A percentile compares a stretch with the other conserved stretches of the same genome.
Evolutionary conservation across 768 basidiomycete species (phyloP).

Genomic region (Lyophyllum semitale): DNA sequence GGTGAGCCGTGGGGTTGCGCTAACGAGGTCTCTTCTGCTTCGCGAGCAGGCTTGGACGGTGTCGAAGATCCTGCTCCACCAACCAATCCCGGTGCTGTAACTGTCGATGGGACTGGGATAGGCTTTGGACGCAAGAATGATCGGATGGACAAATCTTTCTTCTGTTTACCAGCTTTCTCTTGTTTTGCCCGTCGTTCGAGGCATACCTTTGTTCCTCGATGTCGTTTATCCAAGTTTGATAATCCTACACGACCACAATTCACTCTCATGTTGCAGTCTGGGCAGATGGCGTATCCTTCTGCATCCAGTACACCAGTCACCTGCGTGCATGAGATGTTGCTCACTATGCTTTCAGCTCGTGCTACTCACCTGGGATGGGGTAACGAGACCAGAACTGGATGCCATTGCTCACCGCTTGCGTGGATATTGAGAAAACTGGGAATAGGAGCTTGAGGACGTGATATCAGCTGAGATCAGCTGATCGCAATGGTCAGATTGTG

Average conservation of each 20-base stretch:
- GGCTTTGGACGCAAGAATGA: background rate
- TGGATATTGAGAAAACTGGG: no score
- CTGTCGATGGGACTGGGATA: background rate
- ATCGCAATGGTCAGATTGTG: no score
- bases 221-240: slow-evolving; percentile 18
- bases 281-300: slow-evolving; percentile 19
- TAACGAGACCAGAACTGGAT: no score
- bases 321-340: no score
- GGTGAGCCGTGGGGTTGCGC: background rate
- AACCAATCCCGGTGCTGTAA: background rate
- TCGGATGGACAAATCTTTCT: slow-evolving; percentile 12
- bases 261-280: slow-evolving; percentile 18
- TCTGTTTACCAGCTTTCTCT: slow-evolving; percentile 10
- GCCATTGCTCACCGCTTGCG: no score
- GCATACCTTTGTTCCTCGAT: slow-evolving; percentile 13
- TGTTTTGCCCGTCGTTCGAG: slow-evolving; percentile 13
- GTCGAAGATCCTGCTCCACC: background rate
- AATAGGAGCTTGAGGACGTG: no score
- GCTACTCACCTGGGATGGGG: no score
- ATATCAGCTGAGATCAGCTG: no score
- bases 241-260: slow-evolving; percentile 21
- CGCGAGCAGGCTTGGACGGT: no score
- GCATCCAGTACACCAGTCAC: slow-evolving; percentile 12
- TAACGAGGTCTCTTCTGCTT: background rate
- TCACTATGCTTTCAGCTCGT: no score